Evolutionary conservation across 768 basidiomycete genomes (phyloP).

Genomic region (Termitomyces sp.): DNA sequence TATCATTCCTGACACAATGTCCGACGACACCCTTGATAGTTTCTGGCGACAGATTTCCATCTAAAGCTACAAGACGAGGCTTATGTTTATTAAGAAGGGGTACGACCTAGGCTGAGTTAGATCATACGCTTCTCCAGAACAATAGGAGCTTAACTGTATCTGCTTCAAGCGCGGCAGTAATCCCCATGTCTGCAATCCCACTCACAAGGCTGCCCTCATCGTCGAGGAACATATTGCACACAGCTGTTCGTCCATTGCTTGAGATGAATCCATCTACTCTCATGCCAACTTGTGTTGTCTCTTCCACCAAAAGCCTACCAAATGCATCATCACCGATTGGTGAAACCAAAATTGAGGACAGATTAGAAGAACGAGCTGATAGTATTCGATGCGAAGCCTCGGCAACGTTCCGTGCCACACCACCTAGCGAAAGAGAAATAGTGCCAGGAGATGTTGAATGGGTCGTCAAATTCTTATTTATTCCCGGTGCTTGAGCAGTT

Average conservation of each 20-base stretch:
- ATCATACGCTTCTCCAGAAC: background rate
- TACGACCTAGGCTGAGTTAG: slow-evolving; percentile 37
- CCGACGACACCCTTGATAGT: slow-evolving; percentile 46
- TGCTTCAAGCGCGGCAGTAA: slow-evolving; percentile 43
- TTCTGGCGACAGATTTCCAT: slow-evolving; percentile 65
- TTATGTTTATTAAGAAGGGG: slow-evolving; percentile 37
- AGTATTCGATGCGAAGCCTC: slow-evolving; percentile 78
- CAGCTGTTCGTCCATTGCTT: slow-evolving; percentile 51
- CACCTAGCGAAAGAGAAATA: slow-evolving; percentile 71
- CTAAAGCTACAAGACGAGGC: slow-evolving; percentile 63
- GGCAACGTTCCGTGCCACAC: slow-evolving; percentile 93
- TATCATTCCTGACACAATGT: slow-evolving; percentile 39
- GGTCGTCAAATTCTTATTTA: slow-evolving; percentile 27
- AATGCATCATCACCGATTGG: slow-evolving; percentile 75
- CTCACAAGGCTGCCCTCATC: slow-evolving; percentile 60
- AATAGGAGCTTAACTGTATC: slow-evolving; percentile 31
- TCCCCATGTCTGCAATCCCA: slow-evolving; percentile 93
- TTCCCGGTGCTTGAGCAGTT: slow-evolving; percentile 44
- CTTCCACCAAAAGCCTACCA: slow-evolving; percentile 57
- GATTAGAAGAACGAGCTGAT: slow-evolving; percentile 24
- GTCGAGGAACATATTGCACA: slow-evolving; percentile 85
- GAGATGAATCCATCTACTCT: slow-evolving; percentile 68
- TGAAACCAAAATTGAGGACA: slow-evolving; percentile 59
- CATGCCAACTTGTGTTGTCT: slow-evolving; percentile 64
- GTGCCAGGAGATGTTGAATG: slow-evolving; percentile 79